Evolutionary conservation across 23 red algal genomes (phyloP).

Genomic region (Cyanidiococcus yangmingshanensis): DNA sequence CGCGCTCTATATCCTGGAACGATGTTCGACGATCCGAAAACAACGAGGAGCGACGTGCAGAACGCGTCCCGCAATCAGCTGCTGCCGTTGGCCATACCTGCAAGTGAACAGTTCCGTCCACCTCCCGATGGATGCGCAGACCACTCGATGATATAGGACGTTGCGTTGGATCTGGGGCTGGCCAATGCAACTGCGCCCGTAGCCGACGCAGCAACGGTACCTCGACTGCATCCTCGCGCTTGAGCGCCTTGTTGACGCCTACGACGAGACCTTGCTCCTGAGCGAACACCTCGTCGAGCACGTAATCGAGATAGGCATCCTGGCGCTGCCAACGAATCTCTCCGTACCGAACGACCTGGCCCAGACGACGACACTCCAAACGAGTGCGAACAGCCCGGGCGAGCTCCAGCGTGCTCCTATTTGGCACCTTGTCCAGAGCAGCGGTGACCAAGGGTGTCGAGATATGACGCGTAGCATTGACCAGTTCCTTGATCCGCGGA

Average conservation of each 20-base stretch:
- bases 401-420: slow-evolving; percentile 23
- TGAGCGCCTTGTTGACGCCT: background rate
- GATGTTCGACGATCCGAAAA: too few species aligned
- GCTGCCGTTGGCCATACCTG: background rate
- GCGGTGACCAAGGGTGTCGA: slow-evolving; percentile 75
- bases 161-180: background rate
- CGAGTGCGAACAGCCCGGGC: slow-evolving; percentile 73
- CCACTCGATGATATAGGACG: background rate
- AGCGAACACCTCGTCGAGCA: background rate
- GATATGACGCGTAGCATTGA: slow-evolving; percentile 80
- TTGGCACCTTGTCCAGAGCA: slow-evolving; percentile 24
- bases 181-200: background rate
- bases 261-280: background rate
- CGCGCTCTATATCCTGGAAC: slow-evolving; percentile 19
- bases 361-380: slow-evolving; percentile 55
- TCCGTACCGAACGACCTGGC: slow-evolving; percentile 54
- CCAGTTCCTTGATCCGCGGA: slow-evolving; percentile 93
- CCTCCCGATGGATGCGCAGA: background rate
- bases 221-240: background rate
- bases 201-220: background rate
- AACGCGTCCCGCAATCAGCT: background rate
- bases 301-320: slow-evolving; percentile 56
- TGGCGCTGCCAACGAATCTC: slow-evolving; percentile 55
- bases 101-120: background rate
- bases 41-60: too few species aligned